Evolutionary conservation across 169 alveolate genomes (phyloP).

Genomic region (Eimeria necatrix): DNA sequence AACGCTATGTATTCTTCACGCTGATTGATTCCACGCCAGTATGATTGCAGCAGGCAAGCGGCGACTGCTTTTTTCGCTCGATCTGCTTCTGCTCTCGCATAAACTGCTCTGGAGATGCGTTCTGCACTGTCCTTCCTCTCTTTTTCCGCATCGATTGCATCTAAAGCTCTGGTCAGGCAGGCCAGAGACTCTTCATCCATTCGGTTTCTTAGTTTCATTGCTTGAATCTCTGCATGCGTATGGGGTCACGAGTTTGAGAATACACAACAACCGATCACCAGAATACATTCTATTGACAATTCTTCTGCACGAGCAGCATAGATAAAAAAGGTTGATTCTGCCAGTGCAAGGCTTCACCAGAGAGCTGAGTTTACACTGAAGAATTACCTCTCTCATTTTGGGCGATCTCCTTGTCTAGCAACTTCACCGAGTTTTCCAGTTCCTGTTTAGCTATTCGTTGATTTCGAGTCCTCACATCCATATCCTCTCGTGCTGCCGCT

Average conservation of each 20-base stretch:
- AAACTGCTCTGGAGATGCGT: slow-evolving; percentile 21
- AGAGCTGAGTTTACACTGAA: neutral
- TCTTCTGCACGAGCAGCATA: neutral
- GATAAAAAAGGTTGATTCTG: neutral
- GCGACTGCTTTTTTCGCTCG: slow-evolving; percentile 44
- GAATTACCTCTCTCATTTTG: slow-evolving; percentile 59
- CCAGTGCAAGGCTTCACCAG: neutral
- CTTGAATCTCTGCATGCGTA: slow-evolving; percentile 57
- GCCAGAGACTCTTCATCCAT: slow-evolving; percentile 48
- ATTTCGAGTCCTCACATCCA: slow-evolving; percentile 54
- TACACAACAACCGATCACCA: neutral
- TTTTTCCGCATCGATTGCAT: slow-evolving; percentile 57
- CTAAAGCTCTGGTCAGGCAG: slow-evolving; percentile 10
- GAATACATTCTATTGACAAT: neutral
- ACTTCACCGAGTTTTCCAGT: slow-evolving; percentile 53
- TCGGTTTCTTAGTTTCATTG: neutral
- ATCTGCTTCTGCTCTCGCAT: slow-evolving; percentile 17
- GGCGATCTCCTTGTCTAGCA: slow-evolving; percentile 65
- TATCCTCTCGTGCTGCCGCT: slow-evolving; percentile 65
- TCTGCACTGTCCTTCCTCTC: slow-evolving; percentile 59
- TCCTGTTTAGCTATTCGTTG: slow-evolving; percentile 70
- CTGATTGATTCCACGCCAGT: slow-evolving; percentile 79
- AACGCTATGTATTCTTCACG: slow-evolving; percentile 76
- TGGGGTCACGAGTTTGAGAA: too few relatives aligned
- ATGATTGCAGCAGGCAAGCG: slow-evolving; percentile 74